Conservation (phyloP, 2,329 filamentous ascomycete genomes). For the Cyphellophora attinorum region DNA sequence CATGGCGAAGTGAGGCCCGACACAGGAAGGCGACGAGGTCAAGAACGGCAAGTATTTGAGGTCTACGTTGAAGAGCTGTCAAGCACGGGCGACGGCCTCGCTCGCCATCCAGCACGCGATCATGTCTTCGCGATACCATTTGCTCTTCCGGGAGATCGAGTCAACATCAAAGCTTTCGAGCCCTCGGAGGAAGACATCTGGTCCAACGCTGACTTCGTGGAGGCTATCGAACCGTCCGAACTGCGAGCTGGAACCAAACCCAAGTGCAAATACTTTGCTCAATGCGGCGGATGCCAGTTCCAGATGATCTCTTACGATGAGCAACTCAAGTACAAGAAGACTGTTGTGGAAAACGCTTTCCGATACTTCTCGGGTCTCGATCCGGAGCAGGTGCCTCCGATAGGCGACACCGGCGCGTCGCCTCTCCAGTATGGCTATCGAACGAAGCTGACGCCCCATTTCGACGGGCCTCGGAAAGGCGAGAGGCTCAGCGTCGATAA, state of each 20-base stretch:
- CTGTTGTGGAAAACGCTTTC: slow-evolving; percentile 84
- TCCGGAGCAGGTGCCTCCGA: slow-evolving; percentile 61
- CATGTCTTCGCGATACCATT: slow-evolving; percentile 79
- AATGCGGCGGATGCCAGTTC: slow-evolving; percentile 89
- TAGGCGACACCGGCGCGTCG: slow-evolving; percentile 79
- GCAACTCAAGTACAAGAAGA: slow-evolving; percentile 75
- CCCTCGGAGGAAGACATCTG: slow-evolving; percentile 59
- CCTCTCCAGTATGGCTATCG: slow-evolving; percentile 88
- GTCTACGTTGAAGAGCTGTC: slow-evolving; percentile 75
- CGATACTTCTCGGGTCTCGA: slow-evolving; percentile 79
- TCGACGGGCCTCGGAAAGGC: slow-evolving; percentile 61
- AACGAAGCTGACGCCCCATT: slow-evolving; percentile 95
- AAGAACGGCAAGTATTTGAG: no score
- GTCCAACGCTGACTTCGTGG: slow-evolving; percentile 72
- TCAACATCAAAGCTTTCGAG: slow-evolving; percentile 67
- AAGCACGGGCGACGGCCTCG: slow-evolving; percentile 86
- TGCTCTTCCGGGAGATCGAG: slow-evolving; percentile 71
- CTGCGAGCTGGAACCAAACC: slow-evolving; percentile 69
- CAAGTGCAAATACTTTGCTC: slow-evolving; percentile 75
- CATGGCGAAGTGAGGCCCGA: no score
- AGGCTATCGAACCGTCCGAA: slow-evolving; percentile 62
- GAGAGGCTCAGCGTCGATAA: slow-evolving; percentile 47
- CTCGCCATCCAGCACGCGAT: slow-evolving; percentile 51
- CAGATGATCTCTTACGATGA: slow-evolving; percentile 89
- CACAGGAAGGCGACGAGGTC: no score